Percentiles rank a stretch among this genome's conserved stretches.
Conservation (phyloP, 306 rosid genomes). For the Prunus mira region DNA sequence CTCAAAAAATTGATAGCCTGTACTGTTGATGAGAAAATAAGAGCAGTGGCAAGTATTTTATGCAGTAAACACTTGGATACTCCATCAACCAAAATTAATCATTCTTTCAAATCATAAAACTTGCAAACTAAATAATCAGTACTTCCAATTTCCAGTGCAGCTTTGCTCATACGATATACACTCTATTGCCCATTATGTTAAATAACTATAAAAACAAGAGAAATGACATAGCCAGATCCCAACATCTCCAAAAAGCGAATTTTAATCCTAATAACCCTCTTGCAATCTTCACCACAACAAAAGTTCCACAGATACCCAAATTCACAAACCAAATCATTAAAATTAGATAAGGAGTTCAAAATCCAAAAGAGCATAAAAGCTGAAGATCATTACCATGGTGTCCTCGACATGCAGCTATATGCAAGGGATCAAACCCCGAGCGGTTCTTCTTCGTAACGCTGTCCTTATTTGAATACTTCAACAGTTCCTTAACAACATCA, state of each 20-base stretch:
- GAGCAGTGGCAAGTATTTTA: background rate
- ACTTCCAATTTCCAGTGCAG: background rate
- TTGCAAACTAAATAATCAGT: background rate
- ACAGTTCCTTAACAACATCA: constrained; percentile 77
- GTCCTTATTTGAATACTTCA: constrained; percentile 60
- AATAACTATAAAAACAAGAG: background rate
- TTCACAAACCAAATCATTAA: background rate
- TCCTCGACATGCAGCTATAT: constrained; percentile 87
- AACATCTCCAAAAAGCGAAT: background rate
- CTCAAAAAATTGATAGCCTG: background rate
- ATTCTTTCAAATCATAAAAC: background rate
- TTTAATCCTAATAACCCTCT: background rate
- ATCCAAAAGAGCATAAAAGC: background rate
- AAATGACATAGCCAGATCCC: background rate
- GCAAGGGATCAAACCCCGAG: constrained; percentile 76
- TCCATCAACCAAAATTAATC: background rate
- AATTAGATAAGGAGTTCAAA: background rate
- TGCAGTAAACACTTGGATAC: background rate
- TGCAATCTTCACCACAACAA: background rate
- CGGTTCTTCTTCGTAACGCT: constrained; percentile 66
- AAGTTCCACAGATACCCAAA: background rate
- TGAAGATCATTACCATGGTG: constrained; percentile 60
- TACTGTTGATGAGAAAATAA: background rate
- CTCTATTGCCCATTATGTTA: background rate
- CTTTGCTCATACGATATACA: background rate